These are phyloP conservation scores for Chaetomium sp. DNA, from an alignment of 2,329 filamentous ascomycete species.

Conservation along the genomic window DNA sequence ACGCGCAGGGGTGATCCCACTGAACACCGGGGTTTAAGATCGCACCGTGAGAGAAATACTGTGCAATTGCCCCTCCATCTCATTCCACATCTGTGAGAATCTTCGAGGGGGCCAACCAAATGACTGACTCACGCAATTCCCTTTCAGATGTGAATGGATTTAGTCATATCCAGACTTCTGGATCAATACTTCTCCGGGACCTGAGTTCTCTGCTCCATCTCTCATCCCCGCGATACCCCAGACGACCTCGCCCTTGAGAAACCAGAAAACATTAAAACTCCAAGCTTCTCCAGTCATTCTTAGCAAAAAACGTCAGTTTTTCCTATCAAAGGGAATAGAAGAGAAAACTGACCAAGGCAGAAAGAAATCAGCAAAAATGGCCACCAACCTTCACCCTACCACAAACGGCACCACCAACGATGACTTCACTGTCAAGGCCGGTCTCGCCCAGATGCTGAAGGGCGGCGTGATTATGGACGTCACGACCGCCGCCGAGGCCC, in stretches of 20 bases:
- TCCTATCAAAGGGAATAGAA: neutral
- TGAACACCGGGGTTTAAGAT: neutral
- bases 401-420: conserved; percentile 13
- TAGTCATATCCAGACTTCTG: neutral
- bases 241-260: no score
- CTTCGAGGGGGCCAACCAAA: neutral
- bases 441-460: conserved; percentile 95
- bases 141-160: neutral
- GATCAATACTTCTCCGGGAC: neutral
- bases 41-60: conserved; percentile 1
- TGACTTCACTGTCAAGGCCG: conserved; percentile 84
- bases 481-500: conserved; percentile 84
- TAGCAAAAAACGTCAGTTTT: no score
- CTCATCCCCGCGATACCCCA: no score
- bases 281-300: no score
- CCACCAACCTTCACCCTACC: conserved; percentile 6
- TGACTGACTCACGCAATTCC: conserved; percentile 8
- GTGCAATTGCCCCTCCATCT: neutral
- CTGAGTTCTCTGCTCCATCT: neutral
- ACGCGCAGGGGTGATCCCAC: neutral
- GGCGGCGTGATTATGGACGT: conserved; percentile 99
- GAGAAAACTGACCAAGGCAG: neutral
- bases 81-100: neutral
- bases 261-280: no score
- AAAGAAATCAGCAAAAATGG: conserved; percentile 2